Evolutionary conservation across 805 yeast genomes (phyloP).

Genomic region (Hanseniaspora thailandica): DNA sequence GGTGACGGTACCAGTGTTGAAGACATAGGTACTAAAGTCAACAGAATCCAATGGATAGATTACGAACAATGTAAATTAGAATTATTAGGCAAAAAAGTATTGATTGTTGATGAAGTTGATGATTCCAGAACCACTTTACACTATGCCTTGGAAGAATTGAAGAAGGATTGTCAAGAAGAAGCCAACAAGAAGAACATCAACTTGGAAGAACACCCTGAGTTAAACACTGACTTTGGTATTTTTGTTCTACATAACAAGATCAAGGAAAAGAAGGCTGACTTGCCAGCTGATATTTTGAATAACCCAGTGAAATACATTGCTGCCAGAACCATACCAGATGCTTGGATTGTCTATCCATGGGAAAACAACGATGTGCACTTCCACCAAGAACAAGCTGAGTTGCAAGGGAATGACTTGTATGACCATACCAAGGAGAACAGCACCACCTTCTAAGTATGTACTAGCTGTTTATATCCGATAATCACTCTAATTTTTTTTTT

Average conservation of each 20-base stretch:
- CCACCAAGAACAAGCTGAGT: constrained; percentile 59
- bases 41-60: constrained; percentile 76
- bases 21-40: constrained; percentile 51
- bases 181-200: constrained; percentile 41
- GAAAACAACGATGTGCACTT: constrained; percentile 63
- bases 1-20: constrained; percentile 43
- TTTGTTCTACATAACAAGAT: constrained; percentile 69
- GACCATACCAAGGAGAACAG: constrained; percentile 19
- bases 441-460: constrained; percentile 5
- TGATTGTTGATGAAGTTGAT: constrained; percentile 75
- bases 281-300: constrained; percentile 52
- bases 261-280: constrained; percentile 59
- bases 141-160: constrained; percentile 62
- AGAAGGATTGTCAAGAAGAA: constrained; percentile 57
- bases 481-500: background rate
- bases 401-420: constrained; percentile 58
- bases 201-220: constrained; percentile 32
- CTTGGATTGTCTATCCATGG: constrained; percentile 85
- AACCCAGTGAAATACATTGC: constrained; percentile 52
- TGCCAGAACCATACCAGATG: constrained; percentile 63
- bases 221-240: constrained; percentile 54
- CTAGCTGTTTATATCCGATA: background rate
- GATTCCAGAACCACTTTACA: constrained; percentile 78
- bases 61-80: constrained; percentile 49
- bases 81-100: constrained; percentile 55